phyloP scores from a whole-genome alignment of 495 filamentous ascomycete species.

The Penicillium coprophilum region DNA sequence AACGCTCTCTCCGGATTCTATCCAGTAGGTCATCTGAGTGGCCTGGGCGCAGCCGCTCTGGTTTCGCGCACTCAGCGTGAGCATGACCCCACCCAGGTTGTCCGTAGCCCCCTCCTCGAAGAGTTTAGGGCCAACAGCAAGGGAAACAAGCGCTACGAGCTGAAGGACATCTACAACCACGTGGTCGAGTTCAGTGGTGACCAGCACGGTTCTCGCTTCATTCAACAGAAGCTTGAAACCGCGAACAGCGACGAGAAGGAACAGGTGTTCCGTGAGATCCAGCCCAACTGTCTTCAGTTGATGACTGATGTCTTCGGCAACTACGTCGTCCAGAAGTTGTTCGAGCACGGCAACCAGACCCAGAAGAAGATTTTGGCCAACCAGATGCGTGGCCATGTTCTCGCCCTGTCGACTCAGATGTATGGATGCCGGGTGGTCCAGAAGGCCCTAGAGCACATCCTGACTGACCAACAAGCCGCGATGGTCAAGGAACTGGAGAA shows the following conservation, averaged over 20 bases:
- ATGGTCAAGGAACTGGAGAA: constrained; percentile 80
- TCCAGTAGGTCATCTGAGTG: constrained; percentile 26
- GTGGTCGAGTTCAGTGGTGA: constrained; percentile 96
- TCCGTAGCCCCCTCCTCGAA: constrained; percentile 71
- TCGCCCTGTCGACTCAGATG: constrained; percentile 80
- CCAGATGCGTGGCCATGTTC: constrained; percentile 82
- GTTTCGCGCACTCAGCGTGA: constrained; percentile 59
- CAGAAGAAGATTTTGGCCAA: constrained; percentile 87
- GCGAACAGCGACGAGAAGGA: constrained; percentile 98
- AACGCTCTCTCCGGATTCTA: constrained; percentile 41
- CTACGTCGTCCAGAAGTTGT: constrained; percentile 97
- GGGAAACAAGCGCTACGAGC: constrained; percentile 75
- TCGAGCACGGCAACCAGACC: constrained; percentile 91
- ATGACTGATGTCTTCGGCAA: constrained; percentile 98
- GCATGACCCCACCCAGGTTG: constrained; percentile 60
- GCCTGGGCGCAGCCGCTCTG: constrained; percentile 31
- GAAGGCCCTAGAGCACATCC: constrained; percentile 92
- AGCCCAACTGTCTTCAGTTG: constrained; percentile 76
- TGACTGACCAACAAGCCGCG: constrained; percentile 83
- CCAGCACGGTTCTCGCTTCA: constrained; percentile 92
- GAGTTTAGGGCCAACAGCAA: constrained; percentile 78
- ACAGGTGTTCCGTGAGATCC: constrained; percentile 85
- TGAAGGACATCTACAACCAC: constrained; percentile 89
- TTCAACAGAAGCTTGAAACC: constrained; percentile 90
- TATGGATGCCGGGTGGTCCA: constrained; percentile 97